Evolutionary conservation across 83 land plant species (phyloP).

Genomic region (Diphasiastrum complanatum): DNA sequence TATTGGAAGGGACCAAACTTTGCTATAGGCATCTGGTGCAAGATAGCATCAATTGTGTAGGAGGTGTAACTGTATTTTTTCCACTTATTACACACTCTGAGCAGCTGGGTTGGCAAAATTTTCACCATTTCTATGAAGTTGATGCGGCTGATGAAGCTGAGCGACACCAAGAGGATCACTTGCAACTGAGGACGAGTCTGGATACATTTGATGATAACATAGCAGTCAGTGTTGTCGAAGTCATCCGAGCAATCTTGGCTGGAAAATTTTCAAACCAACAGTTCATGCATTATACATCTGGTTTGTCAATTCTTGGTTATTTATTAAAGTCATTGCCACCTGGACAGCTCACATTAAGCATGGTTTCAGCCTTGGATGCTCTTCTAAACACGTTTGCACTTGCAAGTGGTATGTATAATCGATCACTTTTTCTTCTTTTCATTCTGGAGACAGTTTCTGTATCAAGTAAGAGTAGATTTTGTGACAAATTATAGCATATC

Average conservation of each 20-base stretch:
- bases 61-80: slow-evolving; percentile 89
- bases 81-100: slow-evolving; percentile 73
- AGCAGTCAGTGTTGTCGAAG: slow-evolving; percentile 75
- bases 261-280: slow-evolving; percentile 76
- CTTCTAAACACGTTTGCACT: slow-evolving; percentile 47
- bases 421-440: not conserved
- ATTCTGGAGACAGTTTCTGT: too few relatives aligned
- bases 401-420: slow-evolving; percentile 56
- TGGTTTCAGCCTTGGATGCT: slow-evolving; percentile 64
- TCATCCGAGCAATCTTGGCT: slow-evolving; percentile 66
- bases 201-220: slow-evolving; percentile 39
- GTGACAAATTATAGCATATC: too few relatives aligned
- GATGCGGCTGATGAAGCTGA: slow-evolving; percentile 5
- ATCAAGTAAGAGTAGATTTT: too few relatives aligned
- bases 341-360: slow-evolving; percentile 51
- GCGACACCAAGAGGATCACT: slow-evolving; percentile 3
- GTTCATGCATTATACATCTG: slow-evolving; percentile 69
- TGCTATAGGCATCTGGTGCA: slow-evolving; percentile 77
- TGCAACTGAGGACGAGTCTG: not conserved
- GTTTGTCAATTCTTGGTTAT: slow-evolving; percentile 75
- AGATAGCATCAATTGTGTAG: slow-evolving; percentile 86
- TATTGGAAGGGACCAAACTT: slow-evolving; percentile 67
- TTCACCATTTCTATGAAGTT: slow-evolving; percentile 8
- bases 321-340: slow-evolving; percentile 81
- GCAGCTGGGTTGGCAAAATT: slow-evolving; percentile 21